Conservation (phyloP, 2,329 filamentous ascomycete species). For the Fusarium sp. region DNA sequence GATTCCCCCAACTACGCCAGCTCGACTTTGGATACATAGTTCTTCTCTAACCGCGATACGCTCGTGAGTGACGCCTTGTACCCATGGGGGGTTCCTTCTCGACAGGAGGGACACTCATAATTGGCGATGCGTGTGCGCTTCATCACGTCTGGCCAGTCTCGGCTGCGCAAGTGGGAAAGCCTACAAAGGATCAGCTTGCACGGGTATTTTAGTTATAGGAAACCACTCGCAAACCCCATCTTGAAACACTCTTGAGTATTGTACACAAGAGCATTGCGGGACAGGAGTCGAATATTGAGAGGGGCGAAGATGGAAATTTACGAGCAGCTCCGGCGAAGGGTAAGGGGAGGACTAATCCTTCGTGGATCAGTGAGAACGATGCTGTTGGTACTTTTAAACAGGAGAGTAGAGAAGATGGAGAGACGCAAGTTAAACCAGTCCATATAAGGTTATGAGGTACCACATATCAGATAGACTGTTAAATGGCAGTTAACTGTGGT, state of each 20-base stretch:
- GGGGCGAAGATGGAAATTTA: slow-evolving; percentile 49
- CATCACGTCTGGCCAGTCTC: slow-evolving; percentile 48
- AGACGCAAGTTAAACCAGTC: background rate
- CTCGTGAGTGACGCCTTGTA: slow-evolving; percentile 55
- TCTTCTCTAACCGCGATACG: slow-evolving; percentile 50
- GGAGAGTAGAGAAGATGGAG: background rate
- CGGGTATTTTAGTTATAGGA: slow-evolving; percentile 54
- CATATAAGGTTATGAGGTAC: background rate
- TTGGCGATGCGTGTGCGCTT: slow-evolving; percentile 56
- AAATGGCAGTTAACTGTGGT: no score
- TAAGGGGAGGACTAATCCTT: slow-evolving; percentile 52
- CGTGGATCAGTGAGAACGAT: slow-evolving; percentile 61
- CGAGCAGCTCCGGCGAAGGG: slow-evolving; percentile 49
- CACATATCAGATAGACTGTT: background rate
- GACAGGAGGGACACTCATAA: slow-evolving; percentile 53
- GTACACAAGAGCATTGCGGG: slow-evolving; percentile 27
- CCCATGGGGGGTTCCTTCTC: slow-evolving; percentile 56
- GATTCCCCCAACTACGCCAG: slow-evolving; percentile 57
- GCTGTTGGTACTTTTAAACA: slow-evolving; percentile 51
- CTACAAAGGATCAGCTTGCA: slow-evolving; percentile 34
- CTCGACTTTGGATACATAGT: slow-evolving; percentile 54
- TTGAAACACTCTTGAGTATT: slow-evolving; percentile 44
- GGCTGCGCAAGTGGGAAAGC: slow-evolving; percentile 1
- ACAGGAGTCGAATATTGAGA: slow-evolving; percentile 24
- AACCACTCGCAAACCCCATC: slow-evolving; percentile 55